phyloP scores from a whole-genome alignment of 306 rosid species.

The Malus fusca region DNA sequence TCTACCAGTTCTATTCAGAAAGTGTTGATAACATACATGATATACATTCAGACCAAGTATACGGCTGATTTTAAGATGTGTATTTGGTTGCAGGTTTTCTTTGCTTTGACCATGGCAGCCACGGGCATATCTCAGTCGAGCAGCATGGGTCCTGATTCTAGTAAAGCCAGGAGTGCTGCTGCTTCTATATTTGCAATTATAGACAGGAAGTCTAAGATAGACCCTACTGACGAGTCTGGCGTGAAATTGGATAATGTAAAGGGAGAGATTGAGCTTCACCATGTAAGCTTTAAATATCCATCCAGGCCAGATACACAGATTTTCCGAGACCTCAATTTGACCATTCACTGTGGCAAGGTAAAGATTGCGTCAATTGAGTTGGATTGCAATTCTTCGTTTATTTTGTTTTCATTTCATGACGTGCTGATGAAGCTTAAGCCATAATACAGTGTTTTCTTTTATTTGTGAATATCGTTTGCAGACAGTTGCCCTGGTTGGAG shows the following conservation, averaged over 20 bases:
- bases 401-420: neutral
- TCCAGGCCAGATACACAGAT: constrained; percentile 70
- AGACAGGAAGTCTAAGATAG: constrained; percentile 51
- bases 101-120: constrained; percentile 81
- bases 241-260: constrained; percentile 39
- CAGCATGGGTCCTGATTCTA: constrained; percentile 48
- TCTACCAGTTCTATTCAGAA: neutral
- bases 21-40: neutral
- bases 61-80: neutral
- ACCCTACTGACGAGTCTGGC: constrained; percentile 62
- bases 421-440: neutral
- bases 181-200: constrained; percentile 58
- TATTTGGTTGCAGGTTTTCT: constrained; percentile 54
- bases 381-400: neutral
- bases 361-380: neutral
- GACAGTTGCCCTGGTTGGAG: constrained; percentile 87
- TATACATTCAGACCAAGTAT: neutral
- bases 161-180: constrained; percentile 53
- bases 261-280: constrained; percentile 57
- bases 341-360: constrained; percentile 78
- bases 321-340: constrained; percentile 56
- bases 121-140: constrained; percentile 56
- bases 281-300: constrained; percentile 68
- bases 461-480: constrained; percentile 15
- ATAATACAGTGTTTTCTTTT: neutral